Percentiles rank a stretch among this genome's conserved stretches.
phyloP scores from a whole-genome alignment of 306 rosid genomes.

The Vachellia pachyceras region DNA sequence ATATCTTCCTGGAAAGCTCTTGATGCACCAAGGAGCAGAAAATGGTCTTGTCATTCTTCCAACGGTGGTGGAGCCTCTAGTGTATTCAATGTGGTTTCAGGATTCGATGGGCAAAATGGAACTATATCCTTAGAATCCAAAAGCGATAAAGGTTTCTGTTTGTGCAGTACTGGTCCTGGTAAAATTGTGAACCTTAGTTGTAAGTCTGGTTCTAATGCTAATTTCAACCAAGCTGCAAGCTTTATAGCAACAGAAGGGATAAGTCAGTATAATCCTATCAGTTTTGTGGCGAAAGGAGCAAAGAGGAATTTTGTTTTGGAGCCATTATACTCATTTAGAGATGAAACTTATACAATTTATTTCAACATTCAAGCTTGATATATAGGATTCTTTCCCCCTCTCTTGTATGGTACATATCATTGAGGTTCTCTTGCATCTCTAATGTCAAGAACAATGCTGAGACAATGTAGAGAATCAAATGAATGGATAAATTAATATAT shows the following conservation, averaged over 20 bases:
- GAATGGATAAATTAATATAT: too few relatives aligned
- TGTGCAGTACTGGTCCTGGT: conserved; percentile 10
- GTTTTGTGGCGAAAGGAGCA: conserved; percentile 74
- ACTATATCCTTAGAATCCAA: neutral
- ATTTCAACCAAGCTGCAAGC: conserved; percentile 61
- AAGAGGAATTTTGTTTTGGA: conserved; percentile 66
- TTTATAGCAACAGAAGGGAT: conserved; percentile 55
- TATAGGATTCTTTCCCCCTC: neutral
- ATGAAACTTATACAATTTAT: conserved; percentile 75
- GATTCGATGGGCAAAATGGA: conserved; percentile 46
- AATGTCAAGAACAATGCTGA: too few relatives aligned
- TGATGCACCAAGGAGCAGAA: neutral
- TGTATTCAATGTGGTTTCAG: conserved; percentile 54
- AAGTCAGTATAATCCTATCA: conserved; percentile 66
- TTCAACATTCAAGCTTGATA: conserved; percentile 51
- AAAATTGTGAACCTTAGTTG: conserved; percentile 62
- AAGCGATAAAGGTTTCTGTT: neutral
- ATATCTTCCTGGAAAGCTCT: neutral
- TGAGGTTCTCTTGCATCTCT: too few relatives aligned
- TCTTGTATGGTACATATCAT: neutral
- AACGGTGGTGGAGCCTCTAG: conserved; percentile 40
- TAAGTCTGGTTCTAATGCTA: conserved; percentile 38
- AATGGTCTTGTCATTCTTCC: neutral
- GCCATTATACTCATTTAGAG: conserved; percentile 68
- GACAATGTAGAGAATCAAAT: too few relatives aligned